Percentiles rank a stretch among this genome's conserved stretches.
Conservation (phyloP, 371 early-diverging fungal genomes). For the Mucor mucedo region DNA sequence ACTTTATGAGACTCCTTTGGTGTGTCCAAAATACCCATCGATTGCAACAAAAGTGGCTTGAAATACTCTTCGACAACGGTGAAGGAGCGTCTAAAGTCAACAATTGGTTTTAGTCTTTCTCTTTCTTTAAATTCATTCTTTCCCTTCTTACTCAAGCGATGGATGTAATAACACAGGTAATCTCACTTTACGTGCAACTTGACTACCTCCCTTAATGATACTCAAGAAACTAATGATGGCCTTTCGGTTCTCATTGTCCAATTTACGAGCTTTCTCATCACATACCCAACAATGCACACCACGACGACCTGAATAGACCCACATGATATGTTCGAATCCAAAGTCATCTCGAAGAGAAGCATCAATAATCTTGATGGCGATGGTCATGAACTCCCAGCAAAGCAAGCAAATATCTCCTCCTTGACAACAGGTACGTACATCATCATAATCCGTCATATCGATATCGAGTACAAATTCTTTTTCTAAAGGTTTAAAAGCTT, state of each 20-base stretch:
- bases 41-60: constrained; percentile 62
- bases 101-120: not conserved
- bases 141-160: constrained; percentile 57
- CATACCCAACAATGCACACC: constrained; percentile 99
- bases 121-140: not conserved
- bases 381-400: constrained; percentile 96
- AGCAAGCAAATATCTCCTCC: constrained; percentile 88
- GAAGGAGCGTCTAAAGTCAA: constrained; percentile 59
- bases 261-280: constrained; percentile 84
- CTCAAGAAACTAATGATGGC: constrained; percentile 89
- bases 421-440: constrained; percentile 93
- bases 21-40: constrained; percentile 74
- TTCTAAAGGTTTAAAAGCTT: constrained; percentile 76
- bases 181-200: constrained; percentile 72
- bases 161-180: constrained; percentile 66
- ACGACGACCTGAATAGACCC: constrained; percentile 98
- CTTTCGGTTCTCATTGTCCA: constrained; percentile 80
- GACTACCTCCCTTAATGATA: constrained; percentile 84
- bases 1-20: constrained; percentile 66
- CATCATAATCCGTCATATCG: constrained; percentile 99
- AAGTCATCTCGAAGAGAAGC: constrained; percentile 87
- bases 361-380: constrained; percentile 90
- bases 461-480: constrained; percentile 99
- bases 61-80: constrained; percentile 72
- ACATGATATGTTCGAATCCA: constrained; percentile 93